These are phyloP conservation scores for Penicillium diatomitis DNA, from an alignment of 495 filamentous ascomycete species.

Conservation along the genomic window DNA sequence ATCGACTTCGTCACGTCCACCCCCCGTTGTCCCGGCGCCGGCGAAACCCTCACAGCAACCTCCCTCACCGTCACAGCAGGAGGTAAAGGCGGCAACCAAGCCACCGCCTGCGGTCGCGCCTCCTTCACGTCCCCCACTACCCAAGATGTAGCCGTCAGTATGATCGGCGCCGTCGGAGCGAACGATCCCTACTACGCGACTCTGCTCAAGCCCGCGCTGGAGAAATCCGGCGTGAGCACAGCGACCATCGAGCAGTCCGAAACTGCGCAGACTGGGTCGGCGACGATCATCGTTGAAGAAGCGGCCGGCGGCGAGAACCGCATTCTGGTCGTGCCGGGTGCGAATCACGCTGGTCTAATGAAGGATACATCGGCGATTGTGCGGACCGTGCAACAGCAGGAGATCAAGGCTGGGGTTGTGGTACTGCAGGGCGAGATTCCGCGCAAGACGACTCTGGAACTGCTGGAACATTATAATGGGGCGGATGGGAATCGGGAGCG, in stretches of 20 bases:
- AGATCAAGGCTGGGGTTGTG: constrained; percentile 41
- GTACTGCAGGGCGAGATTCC: constrained; percentile 79
- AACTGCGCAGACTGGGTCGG: constrained; percentile 14
- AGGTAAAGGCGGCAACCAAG: constrained; percentile 24
- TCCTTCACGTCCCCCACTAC: constrained; percentile 8
- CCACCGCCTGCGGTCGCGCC: constrained; percentile 17
- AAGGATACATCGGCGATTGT: constrained; percentile 6
- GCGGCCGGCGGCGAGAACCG: constrained; percentile 54
- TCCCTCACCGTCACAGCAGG: constrained; percentile 16
- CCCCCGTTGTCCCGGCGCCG: constrained; percentile 13
- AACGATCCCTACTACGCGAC: constrained; percentile 14
- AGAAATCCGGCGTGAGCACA: constrained; percentile 15
- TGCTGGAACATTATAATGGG: constrained; percentile 44
- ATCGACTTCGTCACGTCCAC: constrained; percentile 22
- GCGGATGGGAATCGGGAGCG: neutral
- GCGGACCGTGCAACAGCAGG: neutral
- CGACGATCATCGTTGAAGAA: constrained; percentile 22
- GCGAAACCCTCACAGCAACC: constrained; percentile 22
- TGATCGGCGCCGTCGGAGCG: constrained; percentile 21
- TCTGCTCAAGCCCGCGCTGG: constrained; percentile 11
- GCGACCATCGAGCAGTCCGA: constrained; percentile 8
- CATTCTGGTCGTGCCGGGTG: constrained; percentile 64
- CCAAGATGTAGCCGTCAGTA: constrained; percentile 16
- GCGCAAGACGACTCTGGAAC: constrained; percentile 51
- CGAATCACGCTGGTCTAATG: constrained; percentile 47